Evolutionary conservation across 2,329 filamentous ascomycete species (phyloP).

Genomic region (Monilinia aucupariae): DNA sequence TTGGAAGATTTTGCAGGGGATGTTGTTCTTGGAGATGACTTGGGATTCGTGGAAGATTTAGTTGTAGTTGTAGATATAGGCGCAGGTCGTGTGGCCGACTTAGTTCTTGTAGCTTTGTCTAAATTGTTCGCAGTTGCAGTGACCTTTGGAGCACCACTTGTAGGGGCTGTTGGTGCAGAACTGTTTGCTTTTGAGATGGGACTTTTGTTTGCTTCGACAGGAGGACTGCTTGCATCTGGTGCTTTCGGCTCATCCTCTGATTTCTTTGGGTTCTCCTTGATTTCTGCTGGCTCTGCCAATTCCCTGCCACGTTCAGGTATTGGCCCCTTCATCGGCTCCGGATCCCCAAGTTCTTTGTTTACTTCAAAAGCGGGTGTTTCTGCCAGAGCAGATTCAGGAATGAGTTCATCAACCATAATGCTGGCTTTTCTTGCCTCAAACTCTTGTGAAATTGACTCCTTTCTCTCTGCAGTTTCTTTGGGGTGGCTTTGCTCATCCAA

Average conservation of each 20-base stretch:
- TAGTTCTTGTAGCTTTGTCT: slow-evolving; percentile 5
- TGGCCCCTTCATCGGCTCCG: slow-evolving; percentile 17
- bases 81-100: slow-evolving; percentile 8
- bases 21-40: slow-evolving; percentile 13
- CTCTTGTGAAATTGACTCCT: slow-evolving; percentile 28
- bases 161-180: not conserved
- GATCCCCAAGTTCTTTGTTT: slow-evolving; percentile 22
- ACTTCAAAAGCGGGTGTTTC: slow-evolving; percentile 26
- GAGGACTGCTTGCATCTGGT: not conserved
- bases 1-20: slow-evolving; percentile 23
- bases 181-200: not conserved
- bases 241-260: slow-evolving; percentile 2
- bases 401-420: slow-evolving; percentile 27
- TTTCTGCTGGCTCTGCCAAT: slow-evolving; percentile 19
- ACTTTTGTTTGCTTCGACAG: not conserved
- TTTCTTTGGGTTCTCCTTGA: slow-evolving; percentile 18
- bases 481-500: slow-evolving; percentile 29
- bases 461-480: slow-evolving; percentile 25
- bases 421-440: slow-evolving; percentile 28
- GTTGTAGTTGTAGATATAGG: slow-evolving; percentile 9
- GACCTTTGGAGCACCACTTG: slow-evolving; percentile 9
- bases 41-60: slow-evolving; percentile 6
- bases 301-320: slow-evolving; percentile 16
- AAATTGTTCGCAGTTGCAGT: not conserved
- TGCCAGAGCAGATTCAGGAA: slow-evolving; percentile 30